phyloP scores from a whole-genome alignment of 2,329 filamentous ascomycete genomes.

The Didymella lethalis region DNA sequence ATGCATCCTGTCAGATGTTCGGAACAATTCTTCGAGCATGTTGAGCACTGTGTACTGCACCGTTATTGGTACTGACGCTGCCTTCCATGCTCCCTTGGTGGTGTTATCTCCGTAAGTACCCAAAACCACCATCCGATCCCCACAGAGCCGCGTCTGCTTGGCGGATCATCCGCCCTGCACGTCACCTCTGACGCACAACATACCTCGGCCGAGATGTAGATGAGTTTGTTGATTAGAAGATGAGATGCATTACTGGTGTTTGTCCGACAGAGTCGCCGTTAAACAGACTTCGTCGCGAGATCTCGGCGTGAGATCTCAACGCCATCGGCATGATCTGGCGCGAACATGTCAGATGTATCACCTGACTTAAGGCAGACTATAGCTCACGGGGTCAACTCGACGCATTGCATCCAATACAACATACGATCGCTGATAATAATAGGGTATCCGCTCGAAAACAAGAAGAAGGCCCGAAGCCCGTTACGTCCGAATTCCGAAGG shows the following conservation, averaged over 20 bases:
- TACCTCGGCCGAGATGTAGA: slow-evolving; percentile 12
- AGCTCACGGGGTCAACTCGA: not conserved
- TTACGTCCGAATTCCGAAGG: slow-evolving; percentile 6
- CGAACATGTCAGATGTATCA: not conserved
- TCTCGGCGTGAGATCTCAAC: not conserved
- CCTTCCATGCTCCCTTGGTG: not conserved
- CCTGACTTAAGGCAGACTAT: not conserved
- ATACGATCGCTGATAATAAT: slow-evolving; percentile 7
- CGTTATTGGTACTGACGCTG: not conserved
- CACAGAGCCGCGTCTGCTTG: slow-evolving; percentile 10
- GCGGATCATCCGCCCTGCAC: slow-evolving; percentile 12
- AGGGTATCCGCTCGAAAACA: slow-evolving; percentile 21
- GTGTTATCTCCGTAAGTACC: slow-evolving; percentile 4
- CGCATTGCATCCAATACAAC: not conserved
- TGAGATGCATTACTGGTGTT: not conserved
- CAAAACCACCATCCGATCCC: slow-evolving; percentile 3
- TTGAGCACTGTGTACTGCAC: not conserved
- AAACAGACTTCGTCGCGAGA: not conserved
- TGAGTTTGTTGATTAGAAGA: not conserved
- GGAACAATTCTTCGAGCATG: not conserved
- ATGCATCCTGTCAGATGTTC: not conserved
- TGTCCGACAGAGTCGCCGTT: not conserved
- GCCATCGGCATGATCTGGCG: not conserved
- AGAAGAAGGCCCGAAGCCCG: not conserved
- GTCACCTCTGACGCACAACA: slow-evolving; percentile 4